Evolutionary conservation across 2,329 filamentous ascomycete genomes (phyloP), one percentile per base, ranked within the genome.

Genomic region (Venturia carpophila): DNA sequence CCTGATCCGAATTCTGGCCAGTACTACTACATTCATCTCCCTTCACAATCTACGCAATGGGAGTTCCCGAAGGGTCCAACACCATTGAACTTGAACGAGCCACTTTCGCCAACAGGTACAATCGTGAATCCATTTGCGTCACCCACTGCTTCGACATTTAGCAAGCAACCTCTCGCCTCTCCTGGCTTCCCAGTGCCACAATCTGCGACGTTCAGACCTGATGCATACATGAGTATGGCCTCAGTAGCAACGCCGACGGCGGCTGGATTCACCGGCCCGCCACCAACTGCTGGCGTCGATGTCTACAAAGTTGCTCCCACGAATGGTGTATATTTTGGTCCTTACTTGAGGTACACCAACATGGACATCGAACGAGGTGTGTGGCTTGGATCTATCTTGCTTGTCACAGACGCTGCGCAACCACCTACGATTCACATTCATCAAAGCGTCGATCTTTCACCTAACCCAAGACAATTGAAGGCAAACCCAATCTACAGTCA

Each of bases 11-110:
- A 90, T 73, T 97, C 93, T 1, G 94, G 94, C 1, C 93, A 97
- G 73, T 99, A 97, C 76, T 99, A 99, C 76, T 99, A 99, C 73
- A 99, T 99, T 67, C 94, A 99, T 75, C 82, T 99, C 39, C 90
- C 92, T 1, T 92, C 91, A 0, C 94, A 97, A 73, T 91, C 92
- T 2, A 99, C 94, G 0, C 94, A 99, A 74, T 99, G 94, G 94
- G 94, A 99, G 72, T 97, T 97, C 70, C 94, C 94, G 37, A 97
- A 97, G 77, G 93, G 93, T 0, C 92, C 92, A 0, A 96, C 91
- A 30, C 93, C 93, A 0, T 82, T 97, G 64, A 90, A 91, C 68
- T 84, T 96, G 68, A 92, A 95, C 67, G 84, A 89, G 19, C 93
- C 93, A 0, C 78, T 97, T 65, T 97, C 93, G 7, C 93, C 93